These are phyloP conservation scores for Byssothecium circinans DNA, from an alignment of 2,329 filamentous ascomycete genomes.

Conservation along the genomic window DNA sequence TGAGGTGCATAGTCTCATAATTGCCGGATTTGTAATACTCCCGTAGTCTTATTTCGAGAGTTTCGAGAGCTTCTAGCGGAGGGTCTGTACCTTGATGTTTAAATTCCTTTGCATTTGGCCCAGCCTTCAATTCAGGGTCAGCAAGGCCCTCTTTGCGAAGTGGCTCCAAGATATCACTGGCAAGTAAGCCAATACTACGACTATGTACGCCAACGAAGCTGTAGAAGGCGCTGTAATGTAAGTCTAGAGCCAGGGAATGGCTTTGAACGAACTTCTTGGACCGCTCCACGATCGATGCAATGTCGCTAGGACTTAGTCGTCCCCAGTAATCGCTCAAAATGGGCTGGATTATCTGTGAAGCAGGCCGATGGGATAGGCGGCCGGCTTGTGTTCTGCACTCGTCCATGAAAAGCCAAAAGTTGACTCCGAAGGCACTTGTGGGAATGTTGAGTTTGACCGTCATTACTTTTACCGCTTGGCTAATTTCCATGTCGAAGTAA, in stretches of 20 bases:
- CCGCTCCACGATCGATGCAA: constrained; percentile 17
- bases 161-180: constrained; percentile 28
- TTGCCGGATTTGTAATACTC: constrained; percentile 14
- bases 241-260: constrained; percentile 14
- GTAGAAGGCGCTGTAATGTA: constrained; percentile 15
- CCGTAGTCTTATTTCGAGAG: constrained; percentile 19
- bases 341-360: background rate
- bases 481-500: constrained; percentile 4
- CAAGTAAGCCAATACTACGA: constrained; percentile 18
- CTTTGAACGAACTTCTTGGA: constrained; percentile 19
- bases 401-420: constrained; percentile 1
- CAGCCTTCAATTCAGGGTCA: constrained; percentile 3
- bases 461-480: constrained; percentile 7
- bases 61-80: constrained; percentile 19
- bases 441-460: constrained; percentile 12
- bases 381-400: background rate
- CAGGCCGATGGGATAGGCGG: background rate
- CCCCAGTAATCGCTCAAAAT: constrained; percentile 28
- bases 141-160: constrained; percentile 25
- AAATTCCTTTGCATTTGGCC: background rate
- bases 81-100: background rate
- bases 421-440: constrained; percentile 19
- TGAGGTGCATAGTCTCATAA: constrained; percentile 7
- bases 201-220: constrained; percentile 18
- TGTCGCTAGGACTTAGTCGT: constrained; percentile 15